Conservation (phyloP, 768 basidiomycete species). For the Tubosaeta sp. region DNA sequence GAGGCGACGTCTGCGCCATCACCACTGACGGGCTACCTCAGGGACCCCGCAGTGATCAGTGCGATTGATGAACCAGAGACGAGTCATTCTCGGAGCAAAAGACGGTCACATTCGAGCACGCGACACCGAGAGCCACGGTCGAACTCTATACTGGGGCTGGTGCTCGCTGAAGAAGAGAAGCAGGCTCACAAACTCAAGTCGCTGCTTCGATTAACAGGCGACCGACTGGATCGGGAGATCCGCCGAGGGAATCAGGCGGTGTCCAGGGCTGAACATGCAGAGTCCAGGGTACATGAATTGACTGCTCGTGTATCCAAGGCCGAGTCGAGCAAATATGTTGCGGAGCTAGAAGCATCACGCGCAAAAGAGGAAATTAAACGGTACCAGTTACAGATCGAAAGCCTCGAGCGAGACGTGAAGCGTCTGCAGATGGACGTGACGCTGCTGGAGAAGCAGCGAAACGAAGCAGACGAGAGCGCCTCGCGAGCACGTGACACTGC, state of each 20-base stretch:
- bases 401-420: slow-evolving; percentile 41
- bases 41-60: slow-evolving; percentile 38
- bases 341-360: slow-evolving; percentile 37
- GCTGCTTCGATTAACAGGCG: slow-evolving; percentile 46
- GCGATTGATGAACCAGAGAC: slow-evolving; percentile 30
- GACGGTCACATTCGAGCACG: slow-evolving; percentile 35
- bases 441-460: slow-evolving; percentile 33
- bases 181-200: slow-evolving; percentile 53
- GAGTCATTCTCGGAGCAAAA: slow-evolving; percentile 28
- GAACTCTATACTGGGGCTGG: slow-evolving; percentile 38
- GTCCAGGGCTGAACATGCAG: slow-evolving; percentile 48
- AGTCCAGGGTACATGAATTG: slow-evolving; percentile 43
- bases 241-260: slow-evolving; percentile 50
- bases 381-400: slow-evolving; percentile 45
- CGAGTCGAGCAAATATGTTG: slow-evolving; percentile 39
- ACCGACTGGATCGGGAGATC: slow-evolving; percentile 54
- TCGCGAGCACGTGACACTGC: slow-evolving; percentile 41
- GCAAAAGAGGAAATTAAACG: slow-evolving; percentile 45
- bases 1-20: slow-evolving; percentile 44
- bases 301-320: slow-evolving; percentile 34
- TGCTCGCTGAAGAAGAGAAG: slow-evolving; percentile 52
- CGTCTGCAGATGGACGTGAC: slow-evolving; percentile 28
- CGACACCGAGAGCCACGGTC: slow-evolving; percentile 37
- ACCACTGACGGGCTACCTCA: slow-evolving; percentile 41
- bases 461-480: slow-evolving; percentile 42